phyloP scores from a whole-genome alignment of 2,329 filamentous ascomycete species.

The Botryotinia convoluta region DNA sequence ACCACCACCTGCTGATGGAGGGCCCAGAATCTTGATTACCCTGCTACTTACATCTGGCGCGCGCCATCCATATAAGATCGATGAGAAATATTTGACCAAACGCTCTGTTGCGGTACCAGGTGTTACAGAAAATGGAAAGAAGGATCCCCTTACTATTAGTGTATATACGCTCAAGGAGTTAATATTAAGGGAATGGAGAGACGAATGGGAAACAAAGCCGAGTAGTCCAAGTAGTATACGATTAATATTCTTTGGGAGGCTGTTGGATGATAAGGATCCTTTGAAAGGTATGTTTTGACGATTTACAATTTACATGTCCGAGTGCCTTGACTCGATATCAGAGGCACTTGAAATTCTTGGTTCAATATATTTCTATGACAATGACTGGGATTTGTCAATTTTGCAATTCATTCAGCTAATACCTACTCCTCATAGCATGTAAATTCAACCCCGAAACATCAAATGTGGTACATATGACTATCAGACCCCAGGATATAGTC shows the following conservation, averaged over 20 bases:
- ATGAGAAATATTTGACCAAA: slow-evolving; percentile 80
- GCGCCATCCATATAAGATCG: slow-evolving; percentile 85
- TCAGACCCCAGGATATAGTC: slow-evolving; percentile 78
- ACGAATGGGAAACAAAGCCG: slow-evolving; percentile 86
- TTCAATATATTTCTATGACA: not conserved
- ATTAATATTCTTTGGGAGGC: slow-evolving; percentile 85
- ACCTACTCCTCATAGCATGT: slow-evolving; percentile 57
- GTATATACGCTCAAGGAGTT: slow-evolving; percentile 93
- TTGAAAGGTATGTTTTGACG: slow-evolving; percentile 66
- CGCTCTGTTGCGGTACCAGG: slow-evolving; percentile 75
- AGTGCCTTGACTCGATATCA: not conserved
- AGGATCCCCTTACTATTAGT: slow-evolving; percentile 84
- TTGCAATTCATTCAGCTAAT: not conserved
- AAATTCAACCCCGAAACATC: slow-evolving; percentile 70
- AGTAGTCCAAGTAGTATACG: slow-evolving; percentile 85
- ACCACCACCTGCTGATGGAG: slow-evolving; percentile 37
- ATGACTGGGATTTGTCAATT: not conserved
- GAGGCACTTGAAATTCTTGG: not conserved
- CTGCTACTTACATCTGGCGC: slow-evolving; percentile 79
- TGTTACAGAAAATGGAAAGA: slow-evolving; percentile 53
- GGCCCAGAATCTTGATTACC: slow-evolving; percentile 66
- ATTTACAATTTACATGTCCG: not conserved
- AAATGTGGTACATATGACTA: slow-evolving; percentile 93
- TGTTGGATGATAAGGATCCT: slow-evolving; percentile 83
- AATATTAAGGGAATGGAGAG: slow-evolving; percentile 88